These are phyloP conservation scores for Raphanus raphanistrum DNA, from an alignment of 345 rosid species.

Conservation along the genomic window DNA sequence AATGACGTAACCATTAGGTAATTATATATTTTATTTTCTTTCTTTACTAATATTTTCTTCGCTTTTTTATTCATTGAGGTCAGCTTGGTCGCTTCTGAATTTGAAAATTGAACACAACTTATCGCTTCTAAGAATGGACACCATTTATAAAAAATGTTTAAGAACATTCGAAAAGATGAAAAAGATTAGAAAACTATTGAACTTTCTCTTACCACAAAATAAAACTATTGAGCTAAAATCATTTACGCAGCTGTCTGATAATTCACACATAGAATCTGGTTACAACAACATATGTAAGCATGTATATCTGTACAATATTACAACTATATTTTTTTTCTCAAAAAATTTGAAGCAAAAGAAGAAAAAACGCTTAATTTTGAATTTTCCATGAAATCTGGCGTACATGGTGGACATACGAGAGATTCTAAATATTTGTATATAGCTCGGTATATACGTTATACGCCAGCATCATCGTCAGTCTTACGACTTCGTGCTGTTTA, in stretches of 20 bases:
- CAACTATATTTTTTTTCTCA: background rate
- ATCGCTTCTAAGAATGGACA: background rate
- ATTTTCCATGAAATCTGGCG: constrained; percentile 36
- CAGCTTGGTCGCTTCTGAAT: constrained; percentile 2
- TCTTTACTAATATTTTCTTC: background rate
- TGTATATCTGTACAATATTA: background rate
- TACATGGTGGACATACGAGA: constrained; percentile 26
- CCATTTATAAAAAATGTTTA: background rate
- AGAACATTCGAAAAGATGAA: background rate
- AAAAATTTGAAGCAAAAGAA: background rate
- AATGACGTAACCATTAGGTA: constrained; percentile 32
- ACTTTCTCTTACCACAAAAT: no score
- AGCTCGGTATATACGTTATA: constrained; percentile 32
- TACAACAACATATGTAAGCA: background rate
- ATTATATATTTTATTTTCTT: background rate
- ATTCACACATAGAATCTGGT: background rate
- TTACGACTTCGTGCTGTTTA: constrained; percentile 32
- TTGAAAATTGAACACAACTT: background rate
- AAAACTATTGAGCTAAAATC: background rate
- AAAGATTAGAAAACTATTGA: background rate
- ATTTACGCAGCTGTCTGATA: background rate
- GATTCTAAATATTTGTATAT: constrained; percentile 28
- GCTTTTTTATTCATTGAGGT: background rate
- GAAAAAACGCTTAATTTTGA: constrained; percentile 7
- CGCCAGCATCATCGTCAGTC: constrained; percentile 32